A percentile compares a stretch with the other conserved stretches of the same genome.
phyloP scores from a whole-genome alignment of 768 basidiomycete genomes.

The Panellus pusillus region DNA sequence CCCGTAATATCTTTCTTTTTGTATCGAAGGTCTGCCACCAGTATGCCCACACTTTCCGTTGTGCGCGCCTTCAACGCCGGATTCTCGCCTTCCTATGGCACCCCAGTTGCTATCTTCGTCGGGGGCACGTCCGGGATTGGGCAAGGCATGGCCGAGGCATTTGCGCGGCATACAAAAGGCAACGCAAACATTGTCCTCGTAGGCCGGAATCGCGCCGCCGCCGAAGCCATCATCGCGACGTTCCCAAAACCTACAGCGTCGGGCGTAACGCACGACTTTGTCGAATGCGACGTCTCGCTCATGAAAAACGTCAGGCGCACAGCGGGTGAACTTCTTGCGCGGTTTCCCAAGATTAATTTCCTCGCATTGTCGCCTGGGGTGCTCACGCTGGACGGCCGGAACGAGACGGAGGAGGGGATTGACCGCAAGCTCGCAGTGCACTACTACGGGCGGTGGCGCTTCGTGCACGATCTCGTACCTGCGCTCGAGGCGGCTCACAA shows the following conservation, averaged over 20 bases:
- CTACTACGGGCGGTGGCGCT: conserved; percentile 55
- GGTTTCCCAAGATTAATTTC: conserved; percentile 51
- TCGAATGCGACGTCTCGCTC: conserved; percentile 52
- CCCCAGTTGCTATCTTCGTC: conserved; percentile 38
- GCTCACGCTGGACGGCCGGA: conserved; percentile 36
- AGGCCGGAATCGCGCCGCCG: conserved; percentile 51
- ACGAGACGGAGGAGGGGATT: conserved; percentile 46
- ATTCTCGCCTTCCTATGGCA: conserved; percentile 23
- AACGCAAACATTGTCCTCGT: conserved; percentile 53
- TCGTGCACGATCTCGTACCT: conserved; percentile 47
- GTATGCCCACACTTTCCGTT: conserved; percentile 31
- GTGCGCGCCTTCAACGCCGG: conserved; percentile 35
- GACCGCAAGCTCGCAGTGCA: conserved; percentile 45
- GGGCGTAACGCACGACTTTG: conserved; percentile 41
- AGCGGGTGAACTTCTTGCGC: conserved; percentile 28
- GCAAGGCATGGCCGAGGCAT: conserved; percentile 43
- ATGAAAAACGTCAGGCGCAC: conserved; percentile 50
- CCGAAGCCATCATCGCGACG: conserved; percentile 43
- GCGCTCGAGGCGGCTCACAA: conserved; percentile 43
- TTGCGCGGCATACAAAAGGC: conserved; percentile 48
- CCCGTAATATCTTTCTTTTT: conserved; percentile 2
- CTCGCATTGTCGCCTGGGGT: conserved; percentile 49
- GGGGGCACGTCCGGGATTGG: conserved; percentile 53
- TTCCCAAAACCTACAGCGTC: conserved; percentile 35
- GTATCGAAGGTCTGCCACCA: background rate